Percentiles rank a stretch among this genome's conserved stretches.
These are phyloP conservation scores for Simmondsia chinensis DNA, from an alignment of 148 eudicot genomes.

Conservation along the genomic window DNA sequence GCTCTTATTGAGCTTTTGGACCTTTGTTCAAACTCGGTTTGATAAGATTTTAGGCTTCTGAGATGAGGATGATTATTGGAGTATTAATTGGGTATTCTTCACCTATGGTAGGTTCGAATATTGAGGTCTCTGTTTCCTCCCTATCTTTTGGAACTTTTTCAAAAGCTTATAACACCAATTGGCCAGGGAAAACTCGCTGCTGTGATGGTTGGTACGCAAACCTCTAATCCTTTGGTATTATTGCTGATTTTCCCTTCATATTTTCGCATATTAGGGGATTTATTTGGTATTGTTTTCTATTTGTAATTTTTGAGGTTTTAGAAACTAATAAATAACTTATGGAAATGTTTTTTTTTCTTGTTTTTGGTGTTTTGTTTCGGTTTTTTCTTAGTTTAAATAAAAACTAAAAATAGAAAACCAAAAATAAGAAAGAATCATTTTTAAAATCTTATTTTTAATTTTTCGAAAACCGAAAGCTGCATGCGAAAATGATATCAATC, in stretches of 20 bases:
- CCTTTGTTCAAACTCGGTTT: too few species aligned
- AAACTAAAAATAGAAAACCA: too few species aligned
- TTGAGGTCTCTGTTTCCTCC: constrained; percentile 75
- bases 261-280: not conserved
- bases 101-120: constrained; percentile 50
- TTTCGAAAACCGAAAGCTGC: too few species aligned
- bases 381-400: too few species aligned
- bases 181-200: constrained; percentile 79
- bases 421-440: too few species aligned
- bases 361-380: too few species aligned
- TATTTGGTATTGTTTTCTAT: not conserved
- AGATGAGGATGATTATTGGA: not conserved
- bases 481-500: too few species aligned
- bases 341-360: too few species aligned
- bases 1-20: too few species aligned
- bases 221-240: constrained; percentile 1
- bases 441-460: too few species aligned
- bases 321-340: too few species aligned
- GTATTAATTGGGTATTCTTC: not conserved
- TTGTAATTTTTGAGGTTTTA: too few species aligned
- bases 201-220: constrained; percentile 76
- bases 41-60: not conserved
- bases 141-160: constrained; percentile 59
- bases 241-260: not conserved
- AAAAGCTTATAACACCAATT: constrained; percentile 61